These are phyloP conservation scores for Lactuca sativa DNA, from an alignment of 129 eudicot genomes.

Conservation along the genomic window DNA sequence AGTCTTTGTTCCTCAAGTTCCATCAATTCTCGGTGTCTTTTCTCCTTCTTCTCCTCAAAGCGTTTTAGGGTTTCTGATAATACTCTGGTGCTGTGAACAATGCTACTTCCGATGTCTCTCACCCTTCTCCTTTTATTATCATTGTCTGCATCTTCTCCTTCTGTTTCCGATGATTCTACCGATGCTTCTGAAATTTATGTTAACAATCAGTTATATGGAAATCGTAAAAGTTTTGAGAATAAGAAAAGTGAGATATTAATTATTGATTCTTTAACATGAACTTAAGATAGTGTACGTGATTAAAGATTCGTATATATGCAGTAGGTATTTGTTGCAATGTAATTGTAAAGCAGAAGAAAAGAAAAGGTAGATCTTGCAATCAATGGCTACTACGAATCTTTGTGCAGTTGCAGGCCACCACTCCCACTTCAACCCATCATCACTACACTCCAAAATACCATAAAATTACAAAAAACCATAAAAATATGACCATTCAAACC, in stretches of 20 bases:
- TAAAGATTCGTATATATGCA: slow-evolving; percentile 1
- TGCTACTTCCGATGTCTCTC: slow-evolving; percentile 37
- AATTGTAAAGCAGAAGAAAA: slow-evolving; percentile 11
- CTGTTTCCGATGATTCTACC: slow-evolving; percentile 36
- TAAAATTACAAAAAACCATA: slow-evolving; percentile 12
- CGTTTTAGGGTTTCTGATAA: slow-evolving; percentile 38
- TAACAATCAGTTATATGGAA: background rate
- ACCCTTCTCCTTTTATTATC: slow-evolving; percentile 39
- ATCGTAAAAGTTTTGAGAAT: background rate
- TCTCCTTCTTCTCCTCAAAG: slow-evolving; percentile 43
- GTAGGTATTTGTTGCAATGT: slow-evolving; percentile 23
- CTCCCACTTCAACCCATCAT: slow-evolving; percentile 32
- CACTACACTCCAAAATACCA: slow-evolving; percentile 31
- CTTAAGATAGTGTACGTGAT: slow-evolving; percentile 5
- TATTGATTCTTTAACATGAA: background rate
- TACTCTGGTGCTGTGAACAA: slow-evolving; percentile 28
- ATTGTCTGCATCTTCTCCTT: slow-evolving; percentile 26
- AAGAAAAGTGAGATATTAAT: background rate
- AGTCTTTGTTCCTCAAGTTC: slow-evolving; percentile 46
- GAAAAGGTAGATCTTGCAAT: slow-evolving; percentile 26
- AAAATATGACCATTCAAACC: background rate
- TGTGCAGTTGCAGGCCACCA: slow-evolving; percentile 26
- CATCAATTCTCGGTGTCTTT: slow-evolving; percentile 43
- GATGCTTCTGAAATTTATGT: slow-evolving; percentile 30
- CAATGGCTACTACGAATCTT: slow-evolving; percentile 31